Evolutionary conservation across 495 filamentous ascomycete species (phyloP), one percentile per base, ranked within the genome.

Genomic region (Penicillium parvum): DNA sequence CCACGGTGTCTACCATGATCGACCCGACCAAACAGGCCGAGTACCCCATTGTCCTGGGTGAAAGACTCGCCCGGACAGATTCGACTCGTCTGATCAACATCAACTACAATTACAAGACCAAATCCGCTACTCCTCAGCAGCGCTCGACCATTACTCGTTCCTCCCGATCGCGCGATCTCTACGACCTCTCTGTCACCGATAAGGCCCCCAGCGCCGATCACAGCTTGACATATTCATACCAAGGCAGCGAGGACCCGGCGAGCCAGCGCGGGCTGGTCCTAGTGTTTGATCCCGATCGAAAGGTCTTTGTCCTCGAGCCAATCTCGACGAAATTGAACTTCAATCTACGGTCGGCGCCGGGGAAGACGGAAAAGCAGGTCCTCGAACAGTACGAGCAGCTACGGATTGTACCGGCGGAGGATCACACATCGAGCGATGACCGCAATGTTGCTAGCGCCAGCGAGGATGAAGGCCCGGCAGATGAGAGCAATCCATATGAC

Each of bases 401-500:
- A 4, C 61, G 65, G 18, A 68, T 71, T 19, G 43, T 67, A 25
- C 60, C 63, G 19, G 69, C 66, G 32, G 66, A 73, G 26, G 63
- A 68, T 20, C 60, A 65, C 10, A 47, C 56, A 9, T 69, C 62
- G 5, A 54, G 64, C 1, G 67, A 69, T 32, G 70, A 76, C 40
- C 66, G 59, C 26, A 60, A 61, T 1, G 58, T 66, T 19, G 68
- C 60, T 19, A 61, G 59, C 32, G 53, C 52, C 23, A 65, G 60
- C 23, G 68, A 67, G 12, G 70, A 71, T 16, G 69, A 72, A 37
- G 68, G 66, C 7, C 63, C 60, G 17, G 66, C 76, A 1, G 76
- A 78, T 40, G 64, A 70, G 0, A 60, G 64, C 45, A 81, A 81
- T 38, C 77, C 77, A 11, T 81, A 74, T 41, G 76, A 81, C 53